Percentiles rank a stretch among this genome's conserved stretches.
Conservation (phyloP, 768 basidiomycete genomes). For the Flagelloscypha sp. region DNA sequence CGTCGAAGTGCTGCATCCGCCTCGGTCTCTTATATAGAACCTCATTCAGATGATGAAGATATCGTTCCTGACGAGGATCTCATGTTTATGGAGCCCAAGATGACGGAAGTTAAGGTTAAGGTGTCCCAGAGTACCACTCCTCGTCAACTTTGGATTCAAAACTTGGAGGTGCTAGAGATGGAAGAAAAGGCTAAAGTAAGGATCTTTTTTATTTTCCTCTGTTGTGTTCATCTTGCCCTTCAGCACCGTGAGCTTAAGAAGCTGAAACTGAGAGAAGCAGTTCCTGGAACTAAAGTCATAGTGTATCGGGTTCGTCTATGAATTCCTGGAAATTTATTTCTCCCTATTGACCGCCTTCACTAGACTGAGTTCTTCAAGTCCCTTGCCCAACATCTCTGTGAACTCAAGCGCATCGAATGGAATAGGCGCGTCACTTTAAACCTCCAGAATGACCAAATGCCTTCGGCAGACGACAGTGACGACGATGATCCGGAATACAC, state of each 20-base stretch:
- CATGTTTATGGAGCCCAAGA: constrained; percentile 20
- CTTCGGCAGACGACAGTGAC: too few species aligned
- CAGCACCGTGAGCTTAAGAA: constrained; percentile 63
- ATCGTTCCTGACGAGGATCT: constrained; percentile 33
- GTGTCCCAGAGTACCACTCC: constrained; percentile 31
- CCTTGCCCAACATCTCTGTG: constrained; percentile 46
- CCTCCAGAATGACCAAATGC: too few species aligned
- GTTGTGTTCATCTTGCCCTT: constrained; percentile 5
- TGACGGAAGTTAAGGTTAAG: constrained; percentile 24
- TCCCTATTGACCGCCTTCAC: neutral
- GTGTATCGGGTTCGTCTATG: constrained; percentile 43
- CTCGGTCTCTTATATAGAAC: constrained; percentile 54
- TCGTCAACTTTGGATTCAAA: constrained; percentile 61
- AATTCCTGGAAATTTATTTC: constrained; percentile 1
- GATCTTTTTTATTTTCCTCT: constrained; percentile 5
- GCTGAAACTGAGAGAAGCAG: constrained; percentile 35
- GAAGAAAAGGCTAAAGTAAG: constrained; percentile 65
- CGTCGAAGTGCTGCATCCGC: constrained; percentile 45
- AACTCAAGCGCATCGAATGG: too few species aligned
- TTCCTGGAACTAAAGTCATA: constrained; percentile 39
- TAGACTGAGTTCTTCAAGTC: constrained; percentile 68
- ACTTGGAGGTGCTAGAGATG: constrained; percentile 50
- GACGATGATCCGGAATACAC: too few species aligned
- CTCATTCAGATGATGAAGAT: constrained; percentile 65
- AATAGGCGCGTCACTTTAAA: too few species aligned